phyloP scores from a whole-genome alignment of 116 monocot species.

The Iris pallida region DNA sequence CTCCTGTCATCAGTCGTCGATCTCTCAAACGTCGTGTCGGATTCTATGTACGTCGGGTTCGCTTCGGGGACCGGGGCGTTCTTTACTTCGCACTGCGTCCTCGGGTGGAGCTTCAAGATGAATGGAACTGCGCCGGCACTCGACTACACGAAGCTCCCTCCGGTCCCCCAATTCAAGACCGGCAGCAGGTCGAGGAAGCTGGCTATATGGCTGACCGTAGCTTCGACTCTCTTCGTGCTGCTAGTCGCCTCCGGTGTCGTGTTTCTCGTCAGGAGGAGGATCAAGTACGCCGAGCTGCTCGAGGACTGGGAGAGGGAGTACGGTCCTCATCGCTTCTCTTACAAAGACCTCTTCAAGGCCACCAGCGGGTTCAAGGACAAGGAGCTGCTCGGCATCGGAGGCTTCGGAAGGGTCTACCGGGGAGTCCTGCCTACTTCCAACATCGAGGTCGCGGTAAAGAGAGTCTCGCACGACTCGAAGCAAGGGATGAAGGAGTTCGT shows the following conservation, averaged over 20 bases:
- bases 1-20: background rate
- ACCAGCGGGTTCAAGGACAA: background rate
- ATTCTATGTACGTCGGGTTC: background rate
- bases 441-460: constrained; percentile 2
- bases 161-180: background rate
- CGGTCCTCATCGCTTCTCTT: background rate
- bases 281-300: background rate
- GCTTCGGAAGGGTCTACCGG: constrained; percentile 4
- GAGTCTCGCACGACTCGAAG: constrained; percentile 8
- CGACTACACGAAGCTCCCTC: background rate
- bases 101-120: background rate
- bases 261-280: background rate
- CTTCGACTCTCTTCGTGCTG: background rate
- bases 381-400: constrained; percentile 4
- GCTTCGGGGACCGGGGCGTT: background rate
- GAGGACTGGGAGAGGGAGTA: background rate
- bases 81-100: background rate
- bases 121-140: background rate
- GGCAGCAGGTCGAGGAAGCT: background rate
- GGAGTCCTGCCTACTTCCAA: constrained; percentile 1
- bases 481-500: constrained; percentile 11
- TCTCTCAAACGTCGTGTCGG: background rate
- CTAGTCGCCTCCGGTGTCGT: background rate
- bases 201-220: background rate
- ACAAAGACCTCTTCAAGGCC: constrained; percentile 1